Evolutionary conservation across 2,329 filamentous ascomycete genomes (phyloP).

Genomic region (Epichloe amarillans): DNA sequence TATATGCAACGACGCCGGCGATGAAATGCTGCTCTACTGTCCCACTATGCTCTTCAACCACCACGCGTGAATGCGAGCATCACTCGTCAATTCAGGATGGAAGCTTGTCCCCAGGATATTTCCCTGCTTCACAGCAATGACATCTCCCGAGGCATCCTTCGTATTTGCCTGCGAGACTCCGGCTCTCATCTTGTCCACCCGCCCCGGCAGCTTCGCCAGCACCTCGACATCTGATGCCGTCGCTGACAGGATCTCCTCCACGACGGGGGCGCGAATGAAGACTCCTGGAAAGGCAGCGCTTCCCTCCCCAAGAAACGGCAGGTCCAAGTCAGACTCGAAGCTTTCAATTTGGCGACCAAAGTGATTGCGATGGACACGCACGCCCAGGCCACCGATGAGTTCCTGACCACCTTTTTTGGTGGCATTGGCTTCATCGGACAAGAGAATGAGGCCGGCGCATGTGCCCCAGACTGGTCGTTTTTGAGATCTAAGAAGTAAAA

Average conservation of each 20-base stretch:
- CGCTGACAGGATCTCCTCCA: constrained; percentile 60
- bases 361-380: constrained; percentile 85
- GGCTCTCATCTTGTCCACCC: constrained; percentile 24
- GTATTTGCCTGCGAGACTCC: constrained; percentile 24
- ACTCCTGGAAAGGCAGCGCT: constrained; percentile 55
- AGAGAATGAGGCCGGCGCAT: constrained; percentile 84
- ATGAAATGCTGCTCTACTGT: constrained; percentile 27
- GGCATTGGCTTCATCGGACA: constrained; percentile 75
- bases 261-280: constrained; percentile 89
- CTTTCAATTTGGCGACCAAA: constrained; percentile 90
- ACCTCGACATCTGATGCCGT: constrained; percentile 29
- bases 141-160: constrained; percentile 48
- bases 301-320: constrained; percentile 50
- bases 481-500: too few species aligned
- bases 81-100: constrained; percentile 83
- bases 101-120: constrained; percentile 94
- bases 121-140: constrained; percentile 78
- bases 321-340: constrained; percentile 62
- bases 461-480: constrained; percentile 89
- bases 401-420: constrained; percentile 89
- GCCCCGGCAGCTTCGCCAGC: constrained; percentile 34
- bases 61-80: constrained; percentile 83
- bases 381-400: constrained; percentile 80
- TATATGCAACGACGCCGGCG: background rate
- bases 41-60: constrained; percentile 49